A percentile compares a stretch with the other conserved stretches of the same genome.
These are phyloP conservation scores for Russula ochroleuca DNA, from an alignment of 768 basidiomycete species.

Conservation along the genomic window DNA sequence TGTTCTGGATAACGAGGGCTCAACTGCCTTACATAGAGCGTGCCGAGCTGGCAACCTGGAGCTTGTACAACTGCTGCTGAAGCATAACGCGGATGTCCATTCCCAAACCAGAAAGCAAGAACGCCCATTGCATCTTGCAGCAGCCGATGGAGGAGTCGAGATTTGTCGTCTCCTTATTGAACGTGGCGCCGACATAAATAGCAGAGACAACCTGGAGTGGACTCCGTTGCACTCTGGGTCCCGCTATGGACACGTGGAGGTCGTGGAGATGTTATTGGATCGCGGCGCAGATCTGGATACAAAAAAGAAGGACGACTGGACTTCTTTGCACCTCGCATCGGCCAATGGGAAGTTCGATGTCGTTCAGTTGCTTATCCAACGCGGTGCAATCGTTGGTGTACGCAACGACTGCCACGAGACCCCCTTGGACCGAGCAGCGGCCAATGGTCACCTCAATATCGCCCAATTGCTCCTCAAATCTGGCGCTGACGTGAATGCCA, in stretches of 20 bases:
- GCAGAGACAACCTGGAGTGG: neutral
- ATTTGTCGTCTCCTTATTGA: neutral
- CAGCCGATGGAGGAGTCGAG: neutral
- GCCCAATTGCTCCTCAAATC: neutral
- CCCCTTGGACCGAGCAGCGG: conserved; percentile 4
- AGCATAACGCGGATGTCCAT: neutral
- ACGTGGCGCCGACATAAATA: neutral
- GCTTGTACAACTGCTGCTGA: neutral
- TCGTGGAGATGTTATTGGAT: conserved; percentile 5
- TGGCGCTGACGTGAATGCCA: neutral
- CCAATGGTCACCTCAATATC: neutral
- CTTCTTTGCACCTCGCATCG: conserved; percentile 7
- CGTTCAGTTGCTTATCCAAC: neutral
- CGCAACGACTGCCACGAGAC: neutral
- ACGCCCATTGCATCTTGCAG: neutral
- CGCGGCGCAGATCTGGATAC: neutral
- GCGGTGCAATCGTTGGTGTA: neutral
- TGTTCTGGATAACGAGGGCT: neutral
- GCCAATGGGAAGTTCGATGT: neutral
- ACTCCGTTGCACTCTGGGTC: neutral
- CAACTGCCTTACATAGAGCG: neutral
- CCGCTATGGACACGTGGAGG: neutral
- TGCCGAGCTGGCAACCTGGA: conserved; percentile 2
- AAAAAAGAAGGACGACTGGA: conserved; percentile 8
- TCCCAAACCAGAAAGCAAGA: neutral